A percentile compares a stretch with the other conserved stretches of the same genome.
phyloP scores from a whole-genome alignment of 1,284 basidiomycete genomes.

The Malassezia vespertilionis region DNA sequence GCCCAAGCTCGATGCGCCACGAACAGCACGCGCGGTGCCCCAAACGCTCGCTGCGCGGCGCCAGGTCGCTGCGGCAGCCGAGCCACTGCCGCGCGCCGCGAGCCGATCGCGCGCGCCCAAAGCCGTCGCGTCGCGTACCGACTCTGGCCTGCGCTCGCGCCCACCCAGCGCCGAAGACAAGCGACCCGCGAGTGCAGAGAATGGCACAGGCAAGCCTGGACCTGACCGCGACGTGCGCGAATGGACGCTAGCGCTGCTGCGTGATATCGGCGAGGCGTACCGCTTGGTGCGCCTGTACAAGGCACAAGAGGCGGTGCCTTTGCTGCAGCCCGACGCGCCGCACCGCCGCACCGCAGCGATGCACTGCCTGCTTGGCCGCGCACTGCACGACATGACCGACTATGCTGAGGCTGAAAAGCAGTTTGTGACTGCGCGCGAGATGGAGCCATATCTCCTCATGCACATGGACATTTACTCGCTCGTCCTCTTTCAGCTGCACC shows the following conservation, averaged over 20 bases:
- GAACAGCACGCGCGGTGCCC: background rate
- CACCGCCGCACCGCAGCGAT: slow-evolving; percentile 19
- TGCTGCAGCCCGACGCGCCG: slow-evolving; percentile 13
- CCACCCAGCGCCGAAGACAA: background rate
- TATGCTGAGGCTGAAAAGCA: slow-evolving; percentile 35
- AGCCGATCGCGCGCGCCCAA: slow-evolving; percentile 3
- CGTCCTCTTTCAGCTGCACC: slow-evolving; percentile 45
- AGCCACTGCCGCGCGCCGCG: background rate
- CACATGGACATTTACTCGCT: slow-evolving; percentile 44
- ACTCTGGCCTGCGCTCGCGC: slow-evolving; percentile 10
- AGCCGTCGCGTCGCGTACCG: slow-evolving; percentile 17
- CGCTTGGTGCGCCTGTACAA: slow-evolving; percentile 26
- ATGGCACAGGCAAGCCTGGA: background rate
- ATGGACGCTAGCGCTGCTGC: slow-evolving; percentile 20
- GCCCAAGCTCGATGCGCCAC: slow-evolving; percentile 4
- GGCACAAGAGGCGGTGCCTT: slow-evolving; percentile 21
- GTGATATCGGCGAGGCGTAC: slow-evolving; percentile 33
- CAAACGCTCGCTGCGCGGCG: background rate
- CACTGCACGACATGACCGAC: slow-evolving; percentile 31
- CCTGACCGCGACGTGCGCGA: background rate
- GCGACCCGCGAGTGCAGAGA: too few species aligned
- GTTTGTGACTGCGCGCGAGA: slow-evolving; percentile 23
- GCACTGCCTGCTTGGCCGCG: slow-evolving; percentile 30
- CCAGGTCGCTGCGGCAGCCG: too few species aligned
- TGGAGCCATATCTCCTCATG: slow-evolving; percentile 24